Conservation (phyloP, 768 basidiomycete species). For the Kwoniella dendrophila region DNA sequence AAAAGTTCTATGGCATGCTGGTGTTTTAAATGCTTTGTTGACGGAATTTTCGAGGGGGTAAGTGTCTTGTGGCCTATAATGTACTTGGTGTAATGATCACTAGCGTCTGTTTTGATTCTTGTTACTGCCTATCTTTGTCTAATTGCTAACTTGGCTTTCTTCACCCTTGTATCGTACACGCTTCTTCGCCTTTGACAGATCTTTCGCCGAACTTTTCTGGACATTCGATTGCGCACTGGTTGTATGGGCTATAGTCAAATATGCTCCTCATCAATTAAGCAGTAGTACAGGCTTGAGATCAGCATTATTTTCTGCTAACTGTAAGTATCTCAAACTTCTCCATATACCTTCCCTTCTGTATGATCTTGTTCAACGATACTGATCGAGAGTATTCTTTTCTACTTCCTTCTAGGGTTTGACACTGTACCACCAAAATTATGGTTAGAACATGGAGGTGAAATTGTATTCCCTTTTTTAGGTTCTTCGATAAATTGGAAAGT, state of each 20-base stretch:
- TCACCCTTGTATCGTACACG: too few species aligned
- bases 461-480: slow-evolving; percentile 42
- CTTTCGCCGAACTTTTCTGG: slow-evolving; percentile 43
- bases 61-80: slow-evolving; percentile 8
- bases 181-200: too few species aligned
- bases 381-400: too few species aligned
- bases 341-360: not conserved
- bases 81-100: too few species aligned
- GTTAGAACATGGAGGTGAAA: slow-evolving; percentile 39
- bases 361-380: too few species aligned
- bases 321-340: slow-evolving; percentile 19
- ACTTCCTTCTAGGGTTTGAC: slow-evolving; percentile 50
- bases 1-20: slow-evolving; percentile 41
- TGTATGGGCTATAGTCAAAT: slow-evolving; percentile 47
- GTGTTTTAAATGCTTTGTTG: slow-evolving; percentile 40
- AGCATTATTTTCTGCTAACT: slow-evolving; percentile 43
- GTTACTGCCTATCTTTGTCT: too few species aligned
- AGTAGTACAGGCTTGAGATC: slow-evolving; percentile 22
- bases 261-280: slow-evolving; percentile 25
- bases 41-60: slow-evolving; percentile 42
- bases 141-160: too few species aligned
- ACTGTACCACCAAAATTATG: slow-evolving; percentile 36
- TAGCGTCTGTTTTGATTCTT: too few species aligned
- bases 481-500: slow-evolving; percentile 30
- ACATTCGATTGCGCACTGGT: slow-evolving; percentile 46